Base-by-base conservation (phyloP, 2,329 filamentous ascomycete species). In the Fusarium fujikuroi region DNA sequence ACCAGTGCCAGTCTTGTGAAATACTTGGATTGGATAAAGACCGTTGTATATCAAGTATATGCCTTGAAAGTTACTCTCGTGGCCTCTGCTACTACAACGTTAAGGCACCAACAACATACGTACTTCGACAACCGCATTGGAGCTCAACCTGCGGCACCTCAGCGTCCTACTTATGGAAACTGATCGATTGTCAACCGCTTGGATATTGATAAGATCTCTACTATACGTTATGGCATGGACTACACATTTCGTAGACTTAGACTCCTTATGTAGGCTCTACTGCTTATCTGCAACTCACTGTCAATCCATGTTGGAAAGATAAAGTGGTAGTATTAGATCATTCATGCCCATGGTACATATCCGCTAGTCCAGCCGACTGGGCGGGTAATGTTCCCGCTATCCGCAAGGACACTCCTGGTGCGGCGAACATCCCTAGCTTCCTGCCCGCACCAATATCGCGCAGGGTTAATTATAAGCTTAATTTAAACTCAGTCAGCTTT, bases 251-350 rank as follows among this genome's bases (percentile, higher is more conserved):
- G 1, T 19, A 14, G 9, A 15, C 2, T 34, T 19, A 2, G 6
- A 10, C 11, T 9, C n/a, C 9, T 32, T 12, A 4, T 0, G 9
- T 8, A n/a, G 2, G 19, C 6, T 25, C 6, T 30, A 7, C n/a
- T 19, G n/a, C 16, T 52, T 52, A 23, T 50, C 47, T 34, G 1
- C 19, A 5, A 23, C 3, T 9, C 18, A 4, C 3, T 6, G 4
- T 34, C 5, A 14, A 34, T 9, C 16, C 2, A 19, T 19, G n/a
- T 1, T 7, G 11, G 8, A 50, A 30, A 18, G 21, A 19, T 34
- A 23, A 34, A 19, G 10, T 9, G 16, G n/a, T 50, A 5, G 21
- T 23, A 8, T 3, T 34, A 3, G 3, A 11, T 5, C 19, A 5
- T 28, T 47, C 9, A 6, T 2, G 44, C 7, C 6, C 25, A 46